A percentile compares a stretch with the other conserved stretches of the same genome.
Conservation (phyloP, 805 yeast species). For the Starmera dryadoides region DNA sequence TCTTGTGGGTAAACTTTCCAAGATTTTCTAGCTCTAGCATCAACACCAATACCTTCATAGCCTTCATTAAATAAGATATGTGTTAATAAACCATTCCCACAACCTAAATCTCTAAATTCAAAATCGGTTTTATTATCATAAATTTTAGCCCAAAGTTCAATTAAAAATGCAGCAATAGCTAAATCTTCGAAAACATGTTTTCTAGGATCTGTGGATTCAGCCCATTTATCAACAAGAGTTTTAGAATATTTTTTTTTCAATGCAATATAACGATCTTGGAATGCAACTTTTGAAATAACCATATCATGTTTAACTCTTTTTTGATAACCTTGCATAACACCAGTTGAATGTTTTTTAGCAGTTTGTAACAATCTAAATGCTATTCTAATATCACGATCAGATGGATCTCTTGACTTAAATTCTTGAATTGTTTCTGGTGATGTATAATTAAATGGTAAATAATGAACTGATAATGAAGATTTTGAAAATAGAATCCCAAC, state of each 20-base stretch:
- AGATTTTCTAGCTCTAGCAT: conserved; percentile 83
- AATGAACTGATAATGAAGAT: conserved; percentile 58
- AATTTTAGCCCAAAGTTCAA: conserved; percentile 71
- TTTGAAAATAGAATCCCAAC: conserved; percentile 57
- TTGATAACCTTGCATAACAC: conserved; percentile 77
- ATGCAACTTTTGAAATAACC: conserved; percentile 73
- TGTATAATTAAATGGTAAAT: conserved; percentile 47
- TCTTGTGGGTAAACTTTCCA: conserved; percentile 73
- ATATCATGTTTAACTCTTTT: conserved; percentile 85
- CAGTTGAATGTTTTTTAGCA: conserved; percentile 74
- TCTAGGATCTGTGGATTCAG: conserved; percentile 89
- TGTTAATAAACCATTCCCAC: conserved; percentile 89
- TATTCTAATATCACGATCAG: conserved; percentile 69
- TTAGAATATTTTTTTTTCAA: conserved; percentile 80
- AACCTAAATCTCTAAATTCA: conserved; percentile 84
- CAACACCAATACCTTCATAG: conserved; percentile 75
- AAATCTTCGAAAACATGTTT: conserved; percentile 96
- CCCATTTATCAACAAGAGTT: conserved; percentile 72
- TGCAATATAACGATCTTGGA: conserved; percentile 74
- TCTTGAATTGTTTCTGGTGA: conserved; percentile 19
- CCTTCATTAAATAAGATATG: conserved; percentile 75
- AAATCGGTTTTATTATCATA: conserved; percentile 35
- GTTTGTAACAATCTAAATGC: conserved; percentile 77
- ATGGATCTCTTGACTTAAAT: conserved; percentile 28
- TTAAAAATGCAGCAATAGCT: conserved; percentile 89